These are phyloP conservation scores for Suillus subalutaceus DNA, from an alignment of 768 basidiomycete genomes.

Conservation along the genomic window DNA sequence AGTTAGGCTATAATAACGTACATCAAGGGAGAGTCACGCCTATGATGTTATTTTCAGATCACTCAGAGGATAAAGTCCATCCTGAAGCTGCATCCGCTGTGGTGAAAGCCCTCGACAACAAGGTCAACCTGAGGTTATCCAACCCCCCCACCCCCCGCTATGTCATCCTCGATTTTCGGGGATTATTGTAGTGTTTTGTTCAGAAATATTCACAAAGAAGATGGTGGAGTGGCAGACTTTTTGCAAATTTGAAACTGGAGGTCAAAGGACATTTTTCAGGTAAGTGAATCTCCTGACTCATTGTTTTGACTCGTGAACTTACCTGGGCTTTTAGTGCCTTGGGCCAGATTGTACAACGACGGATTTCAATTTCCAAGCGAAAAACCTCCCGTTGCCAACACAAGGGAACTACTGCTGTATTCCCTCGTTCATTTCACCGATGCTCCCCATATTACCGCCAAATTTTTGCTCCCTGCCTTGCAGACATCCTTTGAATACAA, in stretches of 20 bases:
- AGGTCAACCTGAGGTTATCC: background rate
- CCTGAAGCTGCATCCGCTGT: conserved; percentile 17
- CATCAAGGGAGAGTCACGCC: background rate
- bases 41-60: background rate
- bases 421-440: background rate
- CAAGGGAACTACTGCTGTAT: background rate
- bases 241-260: conserved; percentile 5
- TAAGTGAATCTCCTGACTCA: background rate
- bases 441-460: background rate
- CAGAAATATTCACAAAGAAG: background rate
- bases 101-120: background rate
- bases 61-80: conserved; percentile 3
- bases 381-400: background rate
- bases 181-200: background rate
- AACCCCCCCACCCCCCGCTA: background rate
- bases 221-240: background rate
- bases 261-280: background rate
- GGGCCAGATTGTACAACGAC: background rate
- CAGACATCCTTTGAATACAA: too few species aligned
- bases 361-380: background rate
- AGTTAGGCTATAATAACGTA: background rate
- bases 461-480: too few species aligned
- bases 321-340: background rate
- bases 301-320: background rate
- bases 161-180: background rate